These are phyloP conservation scores for Fraxinus latifolia DNA, from an alignment of 305 asterid species.

Conservation along the genomic window DNA sequence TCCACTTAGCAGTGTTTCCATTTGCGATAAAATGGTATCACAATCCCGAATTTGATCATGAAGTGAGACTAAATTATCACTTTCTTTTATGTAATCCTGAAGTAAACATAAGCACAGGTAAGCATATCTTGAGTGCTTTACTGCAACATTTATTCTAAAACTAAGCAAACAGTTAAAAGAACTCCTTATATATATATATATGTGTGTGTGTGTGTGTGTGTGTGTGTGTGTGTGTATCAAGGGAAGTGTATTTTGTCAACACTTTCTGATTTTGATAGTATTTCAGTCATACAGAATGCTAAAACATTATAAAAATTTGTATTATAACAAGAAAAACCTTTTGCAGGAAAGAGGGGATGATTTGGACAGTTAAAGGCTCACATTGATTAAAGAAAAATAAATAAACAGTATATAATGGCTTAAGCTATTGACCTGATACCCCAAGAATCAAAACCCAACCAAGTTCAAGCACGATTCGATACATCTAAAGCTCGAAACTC, in stretches of 20 bases:
- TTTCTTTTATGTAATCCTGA: constrained; percentile 95
- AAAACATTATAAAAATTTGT: background rate
- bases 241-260: background rate
- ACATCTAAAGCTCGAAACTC: background rate
- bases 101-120: constrained; percentile 22
- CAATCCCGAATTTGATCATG: constrained; percentile 97
- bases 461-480: background rate
- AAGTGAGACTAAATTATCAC: constrained; percentile 90
- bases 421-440: background rate
- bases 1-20: constrained; percentile 93
- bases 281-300: background rate
- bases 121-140: constrained; percentile 23
- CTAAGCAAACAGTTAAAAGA: background rate
- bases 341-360: background rate
- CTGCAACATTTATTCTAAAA: background rate
- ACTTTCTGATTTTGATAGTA: background rate
- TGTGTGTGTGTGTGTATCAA: background rate
- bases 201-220: too few relatives aligned
- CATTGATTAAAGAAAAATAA: background rate
- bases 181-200: background rate
- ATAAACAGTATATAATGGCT: background rate
- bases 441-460: background rate
- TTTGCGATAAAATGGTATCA: constrained; percentile 81
- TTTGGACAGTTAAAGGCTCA: background rate
- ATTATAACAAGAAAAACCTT: background rate